Conservation (phyloP, 306 rosid genomes). For the Medicago truncatula region DNA sequence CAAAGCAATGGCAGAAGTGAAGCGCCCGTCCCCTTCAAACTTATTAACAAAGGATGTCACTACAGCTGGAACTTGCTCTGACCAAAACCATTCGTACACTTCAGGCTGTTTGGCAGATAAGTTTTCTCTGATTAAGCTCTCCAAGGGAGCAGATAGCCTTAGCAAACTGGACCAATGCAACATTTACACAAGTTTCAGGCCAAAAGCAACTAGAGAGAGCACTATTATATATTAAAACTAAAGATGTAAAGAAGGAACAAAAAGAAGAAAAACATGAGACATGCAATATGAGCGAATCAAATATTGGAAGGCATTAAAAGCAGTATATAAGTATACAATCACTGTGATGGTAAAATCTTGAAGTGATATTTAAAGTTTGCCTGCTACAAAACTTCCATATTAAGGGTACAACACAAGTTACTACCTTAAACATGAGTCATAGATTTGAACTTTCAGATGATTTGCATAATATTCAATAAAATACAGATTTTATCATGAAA, state of each 20-base stretch:
- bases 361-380: constrained; percentile 15
- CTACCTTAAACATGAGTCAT: constrained; percentile 4
- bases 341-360: constrained; percentile 10
- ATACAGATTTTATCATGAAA: constrained; percentile 14
- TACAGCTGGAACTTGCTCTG: constrained; percentile 81
- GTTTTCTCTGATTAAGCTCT: constrained; percentile 80
- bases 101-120: constrained; percentile 81
- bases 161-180: constrained; percentile 72
- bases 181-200: constrained; percentile 40
- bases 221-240: constrained; percentile 34
- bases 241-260: constrained; percentile 11
- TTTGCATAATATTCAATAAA: constrained; percentile 25
- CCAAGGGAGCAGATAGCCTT: constrained; percentile 80
- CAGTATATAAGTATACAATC: constrained; percentile 17
- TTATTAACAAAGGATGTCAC: constrained; percentile 74
- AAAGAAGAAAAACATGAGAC: constrained; percentile 10
- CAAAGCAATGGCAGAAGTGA: constrained; percentile 70
- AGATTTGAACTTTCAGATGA: constrained; percentile 18
- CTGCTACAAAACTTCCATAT: constrained; percentile 31
- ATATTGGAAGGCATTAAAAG: constrained; percentile 17
- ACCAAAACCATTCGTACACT: constrained; percentile 92
- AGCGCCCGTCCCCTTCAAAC: constrained; percentile 71
- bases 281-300: constrained; percentile 21
- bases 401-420: constrained; percentile 31
- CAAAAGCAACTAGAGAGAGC: constrained; percentile 36